Conservation (phyloP, 768 basidiomycete species). For the Leccinellum luteum region DNA sequence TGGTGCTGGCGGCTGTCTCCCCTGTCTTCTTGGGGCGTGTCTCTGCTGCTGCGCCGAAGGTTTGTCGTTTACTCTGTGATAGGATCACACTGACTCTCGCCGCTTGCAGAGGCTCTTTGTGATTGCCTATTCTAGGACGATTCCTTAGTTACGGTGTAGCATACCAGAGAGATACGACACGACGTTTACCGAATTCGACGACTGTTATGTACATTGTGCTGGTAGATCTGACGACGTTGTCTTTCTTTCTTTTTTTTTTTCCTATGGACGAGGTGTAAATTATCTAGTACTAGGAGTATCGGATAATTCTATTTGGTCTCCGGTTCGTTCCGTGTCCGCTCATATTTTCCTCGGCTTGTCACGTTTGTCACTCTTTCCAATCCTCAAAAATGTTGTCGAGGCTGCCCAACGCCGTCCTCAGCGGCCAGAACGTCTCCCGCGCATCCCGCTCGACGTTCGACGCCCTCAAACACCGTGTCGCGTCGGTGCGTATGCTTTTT, state of each 20-base stretch:
- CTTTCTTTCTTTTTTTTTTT: background rate
- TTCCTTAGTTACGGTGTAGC: constrained; percentile 10
- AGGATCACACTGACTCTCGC: constrained; percentile 24
- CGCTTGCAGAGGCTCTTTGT: constrained; percentile 56
- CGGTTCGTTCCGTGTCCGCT: constrained; percentile 47
- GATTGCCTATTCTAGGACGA: constrained; percentile 58
- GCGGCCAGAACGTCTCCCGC: constrained; percentile 49
- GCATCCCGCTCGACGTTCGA: constrained; percentile 44
- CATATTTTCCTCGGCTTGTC: constrained; percentile 41
- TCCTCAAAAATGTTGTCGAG: constrained; percentile 76
- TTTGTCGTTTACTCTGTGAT: constrained; percentile 28
- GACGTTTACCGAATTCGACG: constrained; percentile 11
- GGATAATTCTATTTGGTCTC: constrained; percentile 31
- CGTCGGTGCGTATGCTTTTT: constrained; percentile 44
- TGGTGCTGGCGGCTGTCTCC: constrained; percentile 35
- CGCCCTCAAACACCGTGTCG: constrained; percentile 43
- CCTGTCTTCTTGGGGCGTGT: constrained; percentile 47
- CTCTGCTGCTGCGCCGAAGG: constrained; percentile 54
- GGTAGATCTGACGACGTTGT: constrained; percentile 5
- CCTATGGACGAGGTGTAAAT: constrained; percentile 26
- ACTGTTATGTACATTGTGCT: constrained; percentile 19
- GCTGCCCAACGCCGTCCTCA: constrained; percentile 73
- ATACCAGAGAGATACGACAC: constrained; percentile 16
- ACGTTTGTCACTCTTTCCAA: constrained; percentile 40
- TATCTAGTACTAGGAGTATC: constrained; percentile 19